Conservation (phyloP, 129 eudicot genomes). For the Ambrosia trifida region DNA sequence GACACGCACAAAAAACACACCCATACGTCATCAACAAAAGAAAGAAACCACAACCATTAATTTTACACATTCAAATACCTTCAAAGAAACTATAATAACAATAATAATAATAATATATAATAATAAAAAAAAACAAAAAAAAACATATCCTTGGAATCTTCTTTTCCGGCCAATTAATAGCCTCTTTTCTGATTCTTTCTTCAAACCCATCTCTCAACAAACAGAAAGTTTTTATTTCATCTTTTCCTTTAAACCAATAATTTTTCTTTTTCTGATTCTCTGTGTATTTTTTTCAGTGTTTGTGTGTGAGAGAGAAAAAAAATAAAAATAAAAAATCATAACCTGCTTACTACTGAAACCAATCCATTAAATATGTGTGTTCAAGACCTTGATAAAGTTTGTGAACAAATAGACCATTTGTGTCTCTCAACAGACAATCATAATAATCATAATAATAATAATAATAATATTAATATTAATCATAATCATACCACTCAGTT, state of each 20-base stretch:
- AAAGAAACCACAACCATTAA: not conserved
- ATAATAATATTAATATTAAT: not conserved
- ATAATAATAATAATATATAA: too few relatives aligned
- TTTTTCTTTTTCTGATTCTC: slow-evolving; percentile 26
- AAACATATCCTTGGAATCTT: slow-evolving; percentile 43
- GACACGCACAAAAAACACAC: not conserved
- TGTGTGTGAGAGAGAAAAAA: slow-evolving; percentile 32
- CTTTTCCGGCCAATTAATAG: slow-evolving; percentile 25
- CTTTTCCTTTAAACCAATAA: slow-evolving; percentile 31
- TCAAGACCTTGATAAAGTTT: slow-evolving; percentile 62
- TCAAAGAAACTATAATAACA: slow-evolving; percentile 1
- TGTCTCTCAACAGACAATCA: slow-evolving; percentile 38
- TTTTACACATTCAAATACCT: slow-evolving; percentile 1
- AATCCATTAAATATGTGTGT: slow-evolving; percentile 54
- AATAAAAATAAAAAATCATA: too few relatives aligned
- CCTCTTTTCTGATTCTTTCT: slow-evolving; percentile 28
- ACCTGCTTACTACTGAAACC: slow-evolving; percentile 30
- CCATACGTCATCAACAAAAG: slow-evolving; percentile 9
- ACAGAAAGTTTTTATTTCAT: slow-evolving; percentile 23
- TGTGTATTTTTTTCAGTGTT: slow-evolving; percentile 33
- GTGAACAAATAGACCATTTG: slow-evolving; percentile 57
- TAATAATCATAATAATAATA: too few relatives aligned
- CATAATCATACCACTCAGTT: slow-evolving; percentile 25
- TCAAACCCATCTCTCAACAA: slow-evolving; percentile 29
- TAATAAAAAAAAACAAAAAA: not conserved